Conservation (phyloP, 371 early-diverging fungal genomes). For the Syncephalastrum racemosum region DNA sequence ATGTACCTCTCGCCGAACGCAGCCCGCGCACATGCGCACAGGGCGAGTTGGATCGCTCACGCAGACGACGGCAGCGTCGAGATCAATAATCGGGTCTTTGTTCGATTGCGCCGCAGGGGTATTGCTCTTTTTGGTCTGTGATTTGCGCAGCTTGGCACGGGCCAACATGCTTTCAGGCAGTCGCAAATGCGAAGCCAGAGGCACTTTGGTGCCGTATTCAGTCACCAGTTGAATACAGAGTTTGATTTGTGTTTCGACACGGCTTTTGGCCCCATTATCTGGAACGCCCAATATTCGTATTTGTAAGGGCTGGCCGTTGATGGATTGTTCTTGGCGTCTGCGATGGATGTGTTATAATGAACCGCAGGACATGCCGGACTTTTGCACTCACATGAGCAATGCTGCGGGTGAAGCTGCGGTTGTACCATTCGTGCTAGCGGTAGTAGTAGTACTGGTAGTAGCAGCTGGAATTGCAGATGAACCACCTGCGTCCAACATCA, state of each 20-base stretch:
- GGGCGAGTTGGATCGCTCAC: constrained; percentile 75
- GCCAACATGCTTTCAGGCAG: constrained; percentile 83
- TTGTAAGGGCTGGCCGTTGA: constrained; percentile 14
- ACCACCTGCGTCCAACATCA: no score
- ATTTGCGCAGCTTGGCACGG: constrained; percentile 59
- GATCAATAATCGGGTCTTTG: constrained; percentile 9
- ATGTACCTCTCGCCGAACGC: constrained; percentile 78
- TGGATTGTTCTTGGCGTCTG: no score
- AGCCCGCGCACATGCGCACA: constrained; percentile 78
- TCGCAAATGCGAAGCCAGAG: constrained; percentile 78
- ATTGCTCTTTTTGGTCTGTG: background rate
- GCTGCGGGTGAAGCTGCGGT: no score
- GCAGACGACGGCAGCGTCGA: constrained; percentile 81
- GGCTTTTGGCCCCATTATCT: constrained; percentile 76
- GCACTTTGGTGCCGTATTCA: constrained; percentile 70
- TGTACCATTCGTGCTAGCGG: no score
- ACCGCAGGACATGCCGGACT: no score
- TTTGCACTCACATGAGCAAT: no score
- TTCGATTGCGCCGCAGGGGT: no score
- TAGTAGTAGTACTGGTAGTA: no score
- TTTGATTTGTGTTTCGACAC: constrained; percentile 93
- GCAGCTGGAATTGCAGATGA: no score
- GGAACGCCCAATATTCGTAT: constrained; percentile 74
- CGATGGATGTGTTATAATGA: no score
- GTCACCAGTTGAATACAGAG: constrained; percentile 81